Percentiles rank a stretch among this genome's conserved stretches.
phyloP scores from a whole-genome alignment of 2,329 filamentous ascomycete genomes.

The Macrophomina phaseolina region DNA sequence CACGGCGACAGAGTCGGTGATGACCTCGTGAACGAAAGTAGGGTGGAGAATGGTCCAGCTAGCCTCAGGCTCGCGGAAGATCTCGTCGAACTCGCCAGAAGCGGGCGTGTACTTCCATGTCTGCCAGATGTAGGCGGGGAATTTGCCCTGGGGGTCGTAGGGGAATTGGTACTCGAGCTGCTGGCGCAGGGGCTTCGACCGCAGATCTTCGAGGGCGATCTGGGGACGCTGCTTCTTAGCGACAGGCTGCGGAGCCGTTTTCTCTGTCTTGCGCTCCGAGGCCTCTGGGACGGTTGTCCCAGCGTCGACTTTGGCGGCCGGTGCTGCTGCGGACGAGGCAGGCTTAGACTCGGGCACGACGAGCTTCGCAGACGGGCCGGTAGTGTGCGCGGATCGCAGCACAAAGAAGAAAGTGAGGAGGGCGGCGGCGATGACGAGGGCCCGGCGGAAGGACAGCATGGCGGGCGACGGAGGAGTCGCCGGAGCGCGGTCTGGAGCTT shows the following conservation, averaged over 20 bases:
- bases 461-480: slow-evolving; percentile 33
- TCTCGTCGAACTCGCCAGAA: slow-evolving; percentile 73
- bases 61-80: slow-evolving; percentile 82
- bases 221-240: slow-evolving; percentile 58
- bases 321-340: slow-evolving; percentile 30
- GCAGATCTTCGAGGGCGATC: slow-evolving; percentile 71
- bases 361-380: slow-evolving; percentile 36
- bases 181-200: slow-evolving; percentile 74
- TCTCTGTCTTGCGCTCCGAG: slow-evolving; percentile 25
- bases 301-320: neutral
- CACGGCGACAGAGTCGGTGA: slow-evolving; percentile 85
- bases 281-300: slow-evolving; percentile 14
- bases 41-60: slow-evolving; percentile 90
- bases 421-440: slow-evolving; percentile 72
- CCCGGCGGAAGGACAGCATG: slow-evolving; percentile 82
- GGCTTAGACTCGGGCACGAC: slow-evolving; percentile 37
- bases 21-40: slow-evolving; percentile 92
- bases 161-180: slow-evolving; percentile 91
- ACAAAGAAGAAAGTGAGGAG: slow-evolving; percentile 73
- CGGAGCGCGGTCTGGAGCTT: slow-evolving; percentile 25
- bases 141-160: slow-evolving; percentile 86
- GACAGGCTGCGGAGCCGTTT: slow-evolving; percentile 34
- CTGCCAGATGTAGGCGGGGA: slow-evolving; percentile 98
- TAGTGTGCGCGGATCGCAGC: slow-evolving; percentile 64
- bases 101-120: slow-evolving; percentile 92